Percentiles rank a stretch among this genome's conserved stretches.
phyloP scores from a whole-genome alignment of 2,329 filamentous ascomycete species.

The Plectosphaerella plurivora region DNA sequence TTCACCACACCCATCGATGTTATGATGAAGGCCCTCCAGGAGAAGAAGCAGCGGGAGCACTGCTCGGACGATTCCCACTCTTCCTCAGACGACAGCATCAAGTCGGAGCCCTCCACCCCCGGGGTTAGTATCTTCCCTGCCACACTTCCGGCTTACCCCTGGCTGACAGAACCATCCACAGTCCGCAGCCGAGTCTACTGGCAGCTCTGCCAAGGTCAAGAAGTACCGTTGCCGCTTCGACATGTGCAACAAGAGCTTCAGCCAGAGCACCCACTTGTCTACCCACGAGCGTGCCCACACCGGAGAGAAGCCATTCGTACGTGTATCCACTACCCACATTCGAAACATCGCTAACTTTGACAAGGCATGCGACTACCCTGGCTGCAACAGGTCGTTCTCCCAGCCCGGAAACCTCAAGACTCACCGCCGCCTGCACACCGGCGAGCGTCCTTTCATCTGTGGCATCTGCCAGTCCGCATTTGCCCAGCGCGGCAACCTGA shows the following conservation, averaged over 20 bases:
- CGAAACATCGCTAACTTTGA: constrained; percentile 16
- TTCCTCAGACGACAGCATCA: neutral
- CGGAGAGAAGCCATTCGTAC: constrained; percentile 83
- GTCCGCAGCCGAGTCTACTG: neutral
- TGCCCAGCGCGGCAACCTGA: constrained; percentile 80
- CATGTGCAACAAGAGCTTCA: constrained; percentile 76
- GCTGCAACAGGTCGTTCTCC: constrained; percentile 77
- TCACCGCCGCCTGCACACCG: constrained; percentile 82
- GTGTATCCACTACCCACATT: constrained; percentile 24
- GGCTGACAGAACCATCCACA: neutral
- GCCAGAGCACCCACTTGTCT: constrained; percentile 87
- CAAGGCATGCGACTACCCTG: constrained; percentile 63
- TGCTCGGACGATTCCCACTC: no score
- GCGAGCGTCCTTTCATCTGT: constrained; percentile 80
- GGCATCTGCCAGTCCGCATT: constrained; percentile 77
- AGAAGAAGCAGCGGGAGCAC: constrained; percentile 44
- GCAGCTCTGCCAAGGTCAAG: constrained; percentile 32
- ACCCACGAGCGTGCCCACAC: constrained; percentile 88
- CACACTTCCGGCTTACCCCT: no score
- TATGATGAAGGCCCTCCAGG: constrained; percentile 84
- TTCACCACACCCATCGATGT: constrained; percentile 83
- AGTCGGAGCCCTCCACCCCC: constrained; percentile 7
- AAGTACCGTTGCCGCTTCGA: constrained; percentile 70
- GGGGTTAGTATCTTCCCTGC: neutral
- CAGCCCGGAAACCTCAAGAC: constrained; percentile 92